phyloP scores from a whole-genome alignment of 2,329 filamentous ascomycete species.

The Beauveria caledonica region DNA sequence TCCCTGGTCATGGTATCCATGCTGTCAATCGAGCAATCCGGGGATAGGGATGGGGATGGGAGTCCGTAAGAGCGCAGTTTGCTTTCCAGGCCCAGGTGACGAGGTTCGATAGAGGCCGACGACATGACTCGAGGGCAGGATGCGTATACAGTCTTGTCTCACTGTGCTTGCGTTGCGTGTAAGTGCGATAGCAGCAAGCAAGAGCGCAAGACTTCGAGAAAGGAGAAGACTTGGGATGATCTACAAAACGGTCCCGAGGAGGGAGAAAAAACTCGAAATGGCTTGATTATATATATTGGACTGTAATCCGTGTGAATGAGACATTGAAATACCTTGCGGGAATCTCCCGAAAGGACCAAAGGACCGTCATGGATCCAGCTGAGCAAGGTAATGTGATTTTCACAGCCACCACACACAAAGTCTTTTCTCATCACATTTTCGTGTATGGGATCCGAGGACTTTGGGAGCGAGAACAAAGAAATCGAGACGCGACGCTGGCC shows the following conservation, averaged over 20 bases:
- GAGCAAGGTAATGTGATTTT: background rate
- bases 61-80: background rate
- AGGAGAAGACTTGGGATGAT: background rate
- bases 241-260: background rate
- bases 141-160: background rate
- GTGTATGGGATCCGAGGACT: background rate
- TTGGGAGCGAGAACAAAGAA: slow-evolving; percentile 2
- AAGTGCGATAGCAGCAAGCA: background rate
- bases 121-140: background rate
- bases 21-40: background rate
- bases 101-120: background rate
- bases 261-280: background rate
- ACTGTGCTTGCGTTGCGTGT: background rate
- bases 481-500: background rate
- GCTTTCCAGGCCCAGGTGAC: background rate
- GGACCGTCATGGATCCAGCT: background rate
- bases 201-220: background rate
- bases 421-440: background rate
- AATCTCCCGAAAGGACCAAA: background rate
- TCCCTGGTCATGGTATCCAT: background rate
- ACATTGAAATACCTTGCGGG: background rate
- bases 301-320: background rate
- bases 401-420: background rate
- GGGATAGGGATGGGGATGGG: background rate
- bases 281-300: background rate